A percentile compares a stretch with the other conserved stretches of the same genome.
Evolutionary conservation across 1,284 basidiomycete species (phyloP).

Genomic region (Puccinia triticina): DNA sequence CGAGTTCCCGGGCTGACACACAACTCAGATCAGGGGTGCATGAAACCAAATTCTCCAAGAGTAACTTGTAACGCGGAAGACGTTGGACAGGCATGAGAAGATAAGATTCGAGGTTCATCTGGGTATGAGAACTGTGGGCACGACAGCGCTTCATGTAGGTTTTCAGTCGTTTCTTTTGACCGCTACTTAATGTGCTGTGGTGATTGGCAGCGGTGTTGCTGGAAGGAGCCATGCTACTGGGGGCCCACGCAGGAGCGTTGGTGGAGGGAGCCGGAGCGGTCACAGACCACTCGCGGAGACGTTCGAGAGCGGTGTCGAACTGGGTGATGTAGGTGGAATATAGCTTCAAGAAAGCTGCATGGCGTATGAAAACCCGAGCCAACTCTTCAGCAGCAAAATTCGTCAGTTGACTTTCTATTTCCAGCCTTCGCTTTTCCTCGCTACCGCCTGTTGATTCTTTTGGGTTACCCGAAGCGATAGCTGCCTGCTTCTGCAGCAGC

Average conservation of each 20-base stretch:
- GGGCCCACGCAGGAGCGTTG: constrained; percentile 58
- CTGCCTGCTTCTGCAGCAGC: constrained; percentile 88
- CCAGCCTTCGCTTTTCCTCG: constrained; percentile 14
- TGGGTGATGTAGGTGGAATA: constrained; percentile 96
- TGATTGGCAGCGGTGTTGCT: constrained; percentile 39
- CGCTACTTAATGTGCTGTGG: constrained; percentile 27
- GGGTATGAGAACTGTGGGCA: constrained; percentile 77
- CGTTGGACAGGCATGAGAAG: constrained; percentile 91
- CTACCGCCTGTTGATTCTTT: constrained; percentile 64
- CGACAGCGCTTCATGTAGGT: constrained; percentile 59
- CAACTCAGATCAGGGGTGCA: constrained; percentile 52
- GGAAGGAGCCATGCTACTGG: constrained; percentile 52
- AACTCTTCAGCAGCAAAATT: constrained; percentile 73
- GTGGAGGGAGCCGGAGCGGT: constrained; percentile 59
- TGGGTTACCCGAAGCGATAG: constrained; percentile 76
- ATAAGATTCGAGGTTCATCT: constrained; percentile 93
- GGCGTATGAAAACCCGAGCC: constrained; percentile 84
- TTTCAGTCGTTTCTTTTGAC: constrained; percentile 53
- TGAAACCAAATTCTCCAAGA: constrained; percentile 60
- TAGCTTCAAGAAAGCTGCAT: constrained; percentile 95
- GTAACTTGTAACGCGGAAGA: constrained; percentile 88
- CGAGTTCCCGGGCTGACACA: neutral
- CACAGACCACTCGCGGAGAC: constrained; percentile 76
- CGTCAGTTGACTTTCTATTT: constrained; percentile 32
- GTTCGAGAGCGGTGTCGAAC: constrained; percentile 84